Evolutionary conservation across 768 basidiomycete species (phyloP), one percentile per base, ranked within the genome.

Genomic region (Boletus reticuloceps): DNA sequence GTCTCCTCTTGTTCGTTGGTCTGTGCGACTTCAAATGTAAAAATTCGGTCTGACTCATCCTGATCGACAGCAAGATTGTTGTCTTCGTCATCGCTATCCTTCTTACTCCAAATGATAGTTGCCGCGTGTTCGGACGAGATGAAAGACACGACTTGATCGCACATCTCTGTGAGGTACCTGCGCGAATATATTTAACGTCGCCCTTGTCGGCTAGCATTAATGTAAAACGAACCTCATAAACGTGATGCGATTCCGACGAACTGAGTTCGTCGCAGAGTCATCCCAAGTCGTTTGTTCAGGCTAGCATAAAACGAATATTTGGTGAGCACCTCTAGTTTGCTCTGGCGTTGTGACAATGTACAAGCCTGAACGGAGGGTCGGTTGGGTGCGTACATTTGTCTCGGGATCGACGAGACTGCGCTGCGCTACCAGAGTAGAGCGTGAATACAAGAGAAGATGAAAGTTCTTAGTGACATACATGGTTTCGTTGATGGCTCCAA

Each of bases 231-330:
- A n/a, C n/a, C n/a, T n/a, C n/a, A n/a, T n/a, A 59, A 86, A 86
- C 0, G 83, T 82, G 4, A 79, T 71, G 7, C 84, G 74, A 67
- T 84, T 86, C 3, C 78, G 75, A 29, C 72, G 62, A 45, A 81
- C 75, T 5, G 80, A 69, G 1, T 75, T 69, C 7, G 68, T 34
- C 0, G 81, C 77, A 14, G 72, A 67, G 62, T 84, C 82, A 34
- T 79, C 64, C 84, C 84, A 86, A 0, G 84, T 85, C 1, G 69
- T 74, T 31, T 80, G 73, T 55, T 86, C 82, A 0, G 84, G 84
- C 84, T 84, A 86, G 53, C 81, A 85, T 8, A 86, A 59, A 14
- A 82, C 74, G 47, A 80, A 82, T 8, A 80, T 47, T 22, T 71
- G 62, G 22, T 72, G 64, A 2, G 42, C 25, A 3, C 6, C 31